These are phyloP conservation scores for Pseudogymnoascus sp. DNA, from an alignment of 2,329 filamentous ascomycete species.

Conservation along the genomic window DNA sequence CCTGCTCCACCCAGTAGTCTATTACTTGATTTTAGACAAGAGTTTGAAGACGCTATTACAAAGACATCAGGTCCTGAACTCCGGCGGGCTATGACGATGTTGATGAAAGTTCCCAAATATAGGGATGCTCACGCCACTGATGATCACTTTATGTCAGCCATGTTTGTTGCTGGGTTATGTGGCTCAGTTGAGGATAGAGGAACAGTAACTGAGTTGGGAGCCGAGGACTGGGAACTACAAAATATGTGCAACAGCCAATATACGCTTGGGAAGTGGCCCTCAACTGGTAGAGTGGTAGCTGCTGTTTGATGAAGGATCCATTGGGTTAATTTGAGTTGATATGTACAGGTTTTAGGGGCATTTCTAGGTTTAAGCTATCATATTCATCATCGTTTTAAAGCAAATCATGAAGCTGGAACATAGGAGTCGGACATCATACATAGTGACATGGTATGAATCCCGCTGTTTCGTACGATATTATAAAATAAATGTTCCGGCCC, in stretches of 20 bases:
- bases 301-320: background rate
- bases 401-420: background rate
- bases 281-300: background rate
- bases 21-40: slow-evolving; percentile 62
- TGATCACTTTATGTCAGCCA: slow-evolving; percentile 61
- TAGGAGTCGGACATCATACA: background rate
- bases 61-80: slow-evolving; percentile 49
- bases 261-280: slow-evolving; percentile 41
- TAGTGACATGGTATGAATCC: background rate
- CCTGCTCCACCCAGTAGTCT: slow-evolving; percentile 50
- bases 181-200: slow-evolving; percentile 43
- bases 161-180: slow-evolving; percentile 55
- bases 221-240: slow-evolving; percentile 60
- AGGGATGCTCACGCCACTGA: slow-evolving; percentile 63
- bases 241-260: slow-evolving; percentile 60
- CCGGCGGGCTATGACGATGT: slow-evolving; percentile 47
- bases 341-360: background rate
- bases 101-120: slow-evolving; percentile 64
- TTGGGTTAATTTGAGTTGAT: background rate
- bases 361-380: background rate
- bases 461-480: background rate
- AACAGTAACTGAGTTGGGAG: slow-evolving; percentile 38
- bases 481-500: no score
- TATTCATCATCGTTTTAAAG: background rate
- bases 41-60: slow-evolving; percentile 52